Evolutionary conservation across 2,329 filamentous ascomycete genomes (phyloP).

Genomic region (Exserohilum turcica): DNA sequence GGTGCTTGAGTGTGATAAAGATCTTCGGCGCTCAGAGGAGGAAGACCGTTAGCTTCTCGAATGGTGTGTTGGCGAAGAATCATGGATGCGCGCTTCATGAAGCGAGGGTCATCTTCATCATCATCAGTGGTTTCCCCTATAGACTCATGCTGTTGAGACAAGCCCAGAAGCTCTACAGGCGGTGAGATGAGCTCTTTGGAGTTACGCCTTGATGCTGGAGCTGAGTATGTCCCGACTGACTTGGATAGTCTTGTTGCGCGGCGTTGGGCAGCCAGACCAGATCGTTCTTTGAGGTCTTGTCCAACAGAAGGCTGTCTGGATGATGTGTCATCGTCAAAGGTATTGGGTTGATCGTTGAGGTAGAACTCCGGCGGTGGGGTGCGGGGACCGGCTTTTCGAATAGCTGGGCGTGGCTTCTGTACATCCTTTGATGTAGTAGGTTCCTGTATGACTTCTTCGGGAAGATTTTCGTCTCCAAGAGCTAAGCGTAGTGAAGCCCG

Average conservation of each 20-base stretch:
- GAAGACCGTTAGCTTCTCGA: slow-evolving; percentile 15
- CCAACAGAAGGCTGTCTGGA: slow-evolving; percentile 11
- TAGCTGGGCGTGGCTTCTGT: slow-evolving; percentile 46
- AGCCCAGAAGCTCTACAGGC: slow-evolving; percentile 23
- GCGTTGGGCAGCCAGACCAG: slow-evolving; percentile 43
- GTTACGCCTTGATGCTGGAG: slow-evolving; percentile 42
- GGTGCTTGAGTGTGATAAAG: slow-evolving; percentile 39
- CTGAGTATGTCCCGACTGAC: slow-evolving; percentile 45
- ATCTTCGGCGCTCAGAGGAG: slow-evolving; percentile 30
- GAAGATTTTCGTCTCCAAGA: slow-evolving; percentile 37
- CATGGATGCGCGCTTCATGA: slow-evolving; percentile 50
- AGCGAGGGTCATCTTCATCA: slow-evolving; percentile 39
- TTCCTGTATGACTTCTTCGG: slow-evolving; percentile 21
- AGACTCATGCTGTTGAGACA: slow-evolving; percentile 24
- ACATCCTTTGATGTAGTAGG: slow-evolving; percentile 26
- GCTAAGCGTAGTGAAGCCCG: slow-evolving; percentile 44
- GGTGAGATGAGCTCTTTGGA: slow-evolving; percentile 40
- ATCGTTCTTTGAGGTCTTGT: slow-evolving; percentile 36
- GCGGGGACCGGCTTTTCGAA: slow-evolving; percentile 37
- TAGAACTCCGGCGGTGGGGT: slow-evolving; percentile 43
- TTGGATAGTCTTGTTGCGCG: slow-evolving; percentile 44
- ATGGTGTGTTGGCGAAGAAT: slow-evolving; percentile 43
- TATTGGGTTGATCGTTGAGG: slow-evolving; percentile 41
- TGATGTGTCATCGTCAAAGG: slow-evolving; percentile 36
- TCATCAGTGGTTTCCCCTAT: slow-evolving; percentile 27